Conservation (phyloP, 768 basidiomycete species). For the Pleurotus giganteus region DNA sequence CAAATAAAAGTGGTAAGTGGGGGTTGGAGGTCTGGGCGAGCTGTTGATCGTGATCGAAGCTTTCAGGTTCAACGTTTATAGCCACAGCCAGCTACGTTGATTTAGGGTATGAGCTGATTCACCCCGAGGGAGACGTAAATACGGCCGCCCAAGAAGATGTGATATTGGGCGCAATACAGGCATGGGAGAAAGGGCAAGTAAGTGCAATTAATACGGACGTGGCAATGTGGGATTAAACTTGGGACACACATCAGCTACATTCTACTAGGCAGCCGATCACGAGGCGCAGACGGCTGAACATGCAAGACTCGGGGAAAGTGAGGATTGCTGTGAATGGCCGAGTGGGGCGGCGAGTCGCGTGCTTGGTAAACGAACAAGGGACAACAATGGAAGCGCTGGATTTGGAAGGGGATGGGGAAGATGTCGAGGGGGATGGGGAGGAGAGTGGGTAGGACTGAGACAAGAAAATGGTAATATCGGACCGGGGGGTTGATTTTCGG, state of each 20-base stretch:
- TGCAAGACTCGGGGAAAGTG: slow-evolving; percentile 50
- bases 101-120: slow-evolving; percentile 56
- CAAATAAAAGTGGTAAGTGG: slow-evolving; percentile 47
- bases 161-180: slow-evolving; percentile 54
- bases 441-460: slow-evolving; percentile 21
- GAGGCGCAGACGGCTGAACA: slow-evolving; percentile 53
- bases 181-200: slow-evolving; percentile 66
- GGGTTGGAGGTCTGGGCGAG: slow-evolving; percentile 19
- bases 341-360: slow-evolving; percentile 70
- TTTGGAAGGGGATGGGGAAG: slow-evolving; percentile 69
- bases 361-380: slow-evolving; percentile 67
- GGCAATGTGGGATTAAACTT: neutral
- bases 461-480: slow-evolving; percentile 15
- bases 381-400: slow-evolving; percentile 70
- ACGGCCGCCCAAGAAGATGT: slow-evolving; percentile 61
- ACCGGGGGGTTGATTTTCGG: slow-evolving; percentile 5
- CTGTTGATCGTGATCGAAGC: slow-evolving; percentile 35
- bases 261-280: slow-evolving; percentile 50
- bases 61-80: slow-evolving; percentile 52
- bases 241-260: slow-evolving; percentile 39
- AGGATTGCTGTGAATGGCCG: slow-evolving; percentile 74
- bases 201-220: slow-evolving; percentile 22
- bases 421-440: slow-evolving; percentile 38
- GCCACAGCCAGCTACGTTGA: slow-evolving; percentile 62
- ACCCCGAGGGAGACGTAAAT: slow-evolving; percentile 49